Evolutionary conservation across 768 basidiomycete species (phyloP).

Genomic region (Boletus sp.): DNA sequence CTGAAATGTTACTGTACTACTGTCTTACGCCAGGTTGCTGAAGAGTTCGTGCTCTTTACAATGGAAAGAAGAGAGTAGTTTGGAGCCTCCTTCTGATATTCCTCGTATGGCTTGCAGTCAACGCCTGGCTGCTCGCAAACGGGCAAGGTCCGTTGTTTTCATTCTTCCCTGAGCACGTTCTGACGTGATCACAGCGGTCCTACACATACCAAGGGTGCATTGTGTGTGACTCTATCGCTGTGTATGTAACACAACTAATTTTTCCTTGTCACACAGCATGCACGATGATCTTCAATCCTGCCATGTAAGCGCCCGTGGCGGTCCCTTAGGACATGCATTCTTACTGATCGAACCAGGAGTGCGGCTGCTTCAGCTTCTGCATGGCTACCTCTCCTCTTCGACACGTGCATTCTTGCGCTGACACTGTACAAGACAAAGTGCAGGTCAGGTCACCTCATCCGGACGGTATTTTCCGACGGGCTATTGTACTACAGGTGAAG

Average conservation of each 20-base stretch:
- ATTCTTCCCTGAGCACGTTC: not conserved
- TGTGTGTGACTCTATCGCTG: slow-evolving; percentile 10
- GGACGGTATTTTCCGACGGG: slow-evolving; percentile 33
- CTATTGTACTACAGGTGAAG: slow-evolving; percentile 36
- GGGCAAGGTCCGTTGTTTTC: slow-evolving; percentile 44
- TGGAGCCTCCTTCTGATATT: slow-evolving; percentile 31
- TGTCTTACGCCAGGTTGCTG: not conserved
- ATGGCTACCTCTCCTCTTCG: slow-evolving; percentile 42
- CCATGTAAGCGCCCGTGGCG: slow-evolving; percentile 17
- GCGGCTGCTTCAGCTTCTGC: slow-evolving; percentile 35
- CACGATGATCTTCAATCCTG: slow-evolving; percentile 37
- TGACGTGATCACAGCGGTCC: slow-evolving; percentile 13
- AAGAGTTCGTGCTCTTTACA: slow-evolving; percentile 22
- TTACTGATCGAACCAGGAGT: slow-evolving; percentile 11
- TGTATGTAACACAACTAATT: slow-evolving; percentile 30
- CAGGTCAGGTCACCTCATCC: slow-evolving; percentile 19
- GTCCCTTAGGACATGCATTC: not conserved
- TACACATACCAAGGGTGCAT: not conserved
- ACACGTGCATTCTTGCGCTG: slow-evolving; percentile 36
- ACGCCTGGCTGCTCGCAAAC: slow-evolving; percentile 52
- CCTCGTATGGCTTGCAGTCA: slow-evolving; percentile 44
- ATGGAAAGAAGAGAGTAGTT: slow-evolving; percentile 3
- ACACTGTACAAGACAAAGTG: slow-evolving; percentile 32
- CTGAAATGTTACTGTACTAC: not conserved
- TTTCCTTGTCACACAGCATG: slow-evolving; percentile 31